Base-by-base conservation (phyloP, 352 stramenopile species). In the Aphanomyces cochlioides region DNA sequence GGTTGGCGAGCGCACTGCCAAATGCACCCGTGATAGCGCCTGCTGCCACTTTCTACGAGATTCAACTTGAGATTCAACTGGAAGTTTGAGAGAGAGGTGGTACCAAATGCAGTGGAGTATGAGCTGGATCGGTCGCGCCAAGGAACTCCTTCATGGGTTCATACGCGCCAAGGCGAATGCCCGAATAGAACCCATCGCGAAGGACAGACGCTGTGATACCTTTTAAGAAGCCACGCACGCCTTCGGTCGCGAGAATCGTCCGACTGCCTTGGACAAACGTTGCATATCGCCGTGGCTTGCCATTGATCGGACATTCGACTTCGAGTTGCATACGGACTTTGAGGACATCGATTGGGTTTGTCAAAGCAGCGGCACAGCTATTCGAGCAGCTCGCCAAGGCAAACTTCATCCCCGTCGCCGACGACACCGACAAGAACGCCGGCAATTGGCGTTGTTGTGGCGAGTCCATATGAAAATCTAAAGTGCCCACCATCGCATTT, bases 101-200 rank as follows among this genome's bases (percentile, higher is more conserved):
- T 36, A 73, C 72, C 15, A 73, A 67, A 36, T 79, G 64, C 3
- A 74, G 73, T 15, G 77, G 73, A 0, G 74, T 79, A 47, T 77
- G 75, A 50, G 85, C 82, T 45, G 85, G 48, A 19, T 81, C 71
- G 21, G 67, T 67, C 50, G 82, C 79, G 47, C 88, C 84, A 59
- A 90, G 83, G 43, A 83, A 76, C 53, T 88, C 78, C 74, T 95
- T 95, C 54, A 90, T 75, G 34, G 84, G 73, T 61, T 92, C 85
- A 71, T 93, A 95, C 37, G 90, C 73, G 4, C 87, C 87, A 60
- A 95, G 89, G 69, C 87, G 81, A 58, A 95, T 77, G 47, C 79
- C 84, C 56, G 80, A 88, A 78, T 95, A 95, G 45, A 82, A 82
- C n/a, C 79, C 84, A 56, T 92, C 84, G 41, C 87, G 78, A 13